These are phyloP conservation scores for Lagenidium giganteum DNA, from an alignment of 352 stramenopile species.

Conservation along the genomic window DNA sequence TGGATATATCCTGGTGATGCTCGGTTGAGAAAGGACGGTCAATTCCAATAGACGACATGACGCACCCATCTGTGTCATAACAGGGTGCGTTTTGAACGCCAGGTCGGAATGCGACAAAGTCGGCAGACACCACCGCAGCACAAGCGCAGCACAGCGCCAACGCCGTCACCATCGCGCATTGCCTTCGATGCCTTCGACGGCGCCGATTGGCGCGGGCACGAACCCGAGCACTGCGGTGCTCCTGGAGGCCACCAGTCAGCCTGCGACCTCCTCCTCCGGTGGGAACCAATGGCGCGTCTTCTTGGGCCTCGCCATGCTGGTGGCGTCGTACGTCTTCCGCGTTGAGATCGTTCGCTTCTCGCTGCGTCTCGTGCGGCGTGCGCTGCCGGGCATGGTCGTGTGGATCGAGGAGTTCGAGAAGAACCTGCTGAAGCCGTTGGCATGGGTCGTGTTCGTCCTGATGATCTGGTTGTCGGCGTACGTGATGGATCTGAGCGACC, in stretches of 20 bases:
- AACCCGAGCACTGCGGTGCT: slow-evolving; percentile 8
- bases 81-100: no score
- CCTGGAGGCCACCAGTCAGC: not conserved
- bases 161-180: not conserved
- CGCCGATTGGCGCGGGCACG: no score
- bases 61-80: no score
- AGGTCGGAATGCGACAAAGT: not conserved
- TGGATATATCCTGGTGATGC: no score
- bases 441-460: slow-evolving; percentile 80
- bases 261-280: slow-evolving; percentile 15
- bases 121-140: not conserved
- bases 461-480: slow-evolving; percentile 61
- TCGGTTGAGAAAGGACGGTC: no score
- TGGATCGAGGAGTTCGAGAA: slow-evolving; percentile 86
- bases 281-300: slow-evolving; percentile 75
- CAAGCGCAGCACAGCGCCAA: not conserved
- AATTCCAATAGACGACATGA: no score
- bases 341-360: slow-evolving; percentile 75
- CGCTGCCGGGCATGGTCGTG: slow-evolving; percentile 46
- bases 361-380: slow-evolving; percentile 55
- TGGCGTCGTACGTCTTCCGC: slow-evolving; percentile 62
- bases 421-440: slow-evolving; percentile 62
- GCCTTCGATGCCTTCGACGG: no score
- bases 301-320: slow-evolving; percentile 64
- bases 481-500: slow-evolving; percentile 49